Evolutionary conservation across 345 rosid species (phyloP).

Genomic region (Limnanthes douglasii): DNA sequence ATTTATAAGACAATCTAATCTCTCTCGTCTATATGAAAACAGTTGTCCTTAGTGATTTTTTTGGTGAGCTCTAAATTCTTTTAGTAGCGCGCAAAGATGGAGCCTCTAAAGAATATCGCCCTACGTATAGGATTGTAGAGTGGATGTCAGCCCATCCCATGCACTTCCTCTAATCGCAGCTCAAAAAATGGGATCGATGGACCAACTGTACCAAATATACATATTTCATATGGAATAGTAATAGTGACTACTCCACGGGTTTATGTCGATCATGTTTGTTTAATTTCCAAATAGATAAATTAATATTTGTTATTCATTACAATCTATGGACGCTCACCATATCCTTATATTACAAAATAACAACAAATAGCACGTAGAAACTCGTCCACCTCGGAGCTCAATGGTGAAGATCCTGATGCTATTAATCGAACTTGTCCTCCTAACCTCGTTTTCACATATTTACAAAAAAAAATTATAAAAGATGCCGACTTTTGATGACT

Average conservation of each 20-base stretch:
- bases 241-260: slow-evolving; percentile 73
- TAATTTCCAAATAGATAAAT: not conserved
- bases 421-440: slow-evolving; percentile 79
- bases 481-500: no score
- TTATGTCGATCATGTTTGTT: slow-evolving; percentile 85
- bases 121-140: slow-evolving; percentile 59
- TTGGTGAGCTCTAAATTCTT: slow-evolving; percentile 72
- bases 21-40: slow-evolving; percentile 99
- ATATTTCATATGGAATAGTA: slow-evolving; percentile 80
- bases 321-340: no score
- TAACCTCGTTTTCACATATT: slow-evolving; percentile 64
- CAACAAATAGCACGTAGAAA: slow-evolving; percentile 88
- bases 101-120: slow-evolving; percentile 76
- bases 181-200: slow-evolving; percentile 47
- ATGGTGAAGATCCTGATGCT: slow-evolving; percentile 80
- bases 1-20: no score
- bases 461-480: slow-evolving; percentile 1
- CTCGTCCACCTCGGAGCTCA: slow-evolving; percentile 78
- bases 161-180: slow-evolving; percentile 71
- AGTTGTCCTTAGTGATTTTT: slow-evolving; percentile 61
- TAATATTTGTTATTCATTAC: slow-evolving; percentile 6
- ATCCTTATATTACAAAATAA: slow-evolving; percentile 74
- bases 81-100: slow-evolving; percentile 66
- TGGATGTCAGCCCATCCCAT: slow-evolving; percentile 92
- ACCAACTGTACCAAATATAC: slow-evolving; percentile 82